Evolutionary conservation across 2,329 filamentous ascomycete genomes (phyloP).

Genomic region (Septoria petroselini): DNA sequence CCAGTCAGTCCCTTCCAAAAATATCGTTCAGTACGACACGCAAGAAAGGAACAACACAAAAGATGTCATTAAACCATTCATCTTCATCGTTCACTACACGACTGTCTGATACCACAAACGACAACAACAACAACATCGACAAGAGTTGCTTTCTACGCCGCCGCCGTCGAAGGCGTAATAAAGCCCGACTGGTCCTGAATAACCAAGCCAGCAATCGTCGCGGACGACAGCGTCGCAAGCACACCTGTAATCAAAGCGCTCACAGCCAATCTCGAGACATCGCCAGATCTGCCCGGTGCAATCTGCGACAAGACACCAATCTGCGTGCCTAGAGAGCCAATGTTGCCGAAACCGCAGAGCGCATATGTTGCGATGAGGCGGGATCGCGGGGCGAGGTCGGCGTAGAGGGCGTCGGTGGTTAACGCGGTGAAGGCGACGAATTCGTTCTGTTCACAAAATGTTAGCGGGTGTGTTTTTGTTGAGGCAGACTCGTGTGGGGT

Average conservation of each 20-base stretch:
- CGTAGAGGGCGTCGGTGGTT: constrained; percentile 52
- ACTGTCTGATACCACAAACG: too few relatives aligned
- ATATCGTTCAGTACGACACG: too few relatives aligned
- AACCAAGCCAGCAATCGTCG: constrained; percentile 73
- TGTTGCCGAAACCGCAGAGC: constrained; percentile 73
- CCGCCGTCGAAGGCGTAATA: too few relatives aligned
- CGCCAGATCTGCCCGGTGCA: constrained; percentile 67
- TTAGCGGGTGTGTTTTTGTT: constrained; percentile 6
- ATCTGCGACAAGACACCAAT: constrained; percentile 84
- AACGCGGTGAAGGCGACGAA: constrained; percentile 69
- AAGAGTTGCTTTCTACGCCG: too few relatives aligned
- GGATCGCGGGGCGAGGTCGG: constrained; percentile 63
- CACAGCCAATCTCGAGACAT: constrained; percentile 71
- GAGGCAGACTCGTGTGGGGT: too few relatives aligned
- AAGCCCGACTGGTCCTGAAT: constrained; percentile 51
- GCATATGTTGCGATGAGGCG: constrained; percentile 82
- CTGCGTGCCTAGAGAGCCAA: constrained; percentile 82
- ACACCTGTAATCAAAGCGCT: constrained; percentile 76
- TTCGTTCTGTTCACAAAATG: constrained; percentile 58
- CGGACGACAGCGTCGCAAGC: constrained; percentile 73
- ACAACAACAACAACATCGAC: too few relatives aligned
- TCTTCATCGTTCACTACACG: too few relatives aligned
- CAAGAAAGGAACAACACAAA: too few relatives aligned
- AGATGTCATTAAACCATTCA: too few relatives aligned
- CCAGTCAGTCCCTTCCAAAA: too few relatives aligned